Conservation (phyloP, 192 early-diverging fungal genomes). For the Coemansia reversa region DNA sequence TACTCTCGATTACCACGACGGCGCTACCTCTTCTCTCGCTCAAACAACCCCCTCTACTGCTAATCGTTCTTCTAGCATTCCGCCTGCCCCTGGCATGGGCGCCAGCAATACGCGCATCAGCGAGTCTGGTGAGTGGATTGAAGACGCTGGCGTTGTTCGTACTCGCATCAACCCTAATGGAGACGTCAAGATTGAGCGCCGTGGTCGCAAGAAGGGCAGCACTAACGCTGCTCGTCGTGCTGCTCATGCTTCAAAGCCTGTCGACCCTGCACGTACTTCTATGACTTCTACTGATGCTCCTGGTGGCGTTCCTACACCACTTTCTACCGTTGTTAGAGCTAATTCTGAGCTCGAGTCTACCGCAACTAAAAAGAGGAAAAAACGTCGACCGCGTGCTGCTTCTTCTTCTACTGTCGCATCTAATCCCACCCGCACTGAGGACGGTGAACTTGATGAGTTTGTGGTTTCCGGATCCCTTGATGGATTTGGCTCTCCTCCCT, state of each 20-base stretch:
- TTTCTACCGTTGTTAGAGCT: background rate
- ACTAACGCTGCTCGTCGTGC: constrained; percentile 25
- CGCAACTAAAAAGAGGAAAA: background rate
- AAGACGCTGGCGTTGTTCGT: constrained; percentile 38
- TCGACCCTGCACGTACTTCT: background rate
- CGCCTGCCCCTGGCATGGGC: constrained; percentile 14
- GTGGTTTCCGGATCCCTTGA: background rate
- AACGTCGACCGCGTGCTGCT: constrained; percentile 8
- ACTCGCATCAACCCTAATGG: constrained; percentile 32
- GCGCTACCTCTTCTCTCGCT: background rate
- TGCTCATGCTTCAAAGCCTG: background rate
- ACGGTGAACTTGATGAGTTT: constrained; percentile 5
- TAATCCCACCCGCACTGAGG: background rate
- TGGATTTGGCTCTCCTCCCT: background rate
- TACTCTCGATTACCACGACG: constrained; percentile 62
- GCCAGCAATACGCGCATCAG: constrained; percentile 22
- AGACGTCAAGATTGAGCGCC: constrained; percentile 40
- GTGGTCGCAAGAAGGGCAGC: constrained; percentile 50
- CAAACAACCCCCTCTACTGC: background rate
- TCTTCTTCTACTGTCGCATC: constrained; percentile 2
- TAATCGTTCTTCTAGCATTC: background rate
- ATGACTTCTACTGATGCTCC: background rate
- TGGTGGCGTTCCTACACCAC: background rate
- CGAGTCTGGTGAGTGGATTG: constrained; percentile 29
- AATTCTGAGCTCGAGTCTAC: constrained; percentile 16